Conservation (phyloP, 805 yeast genomes). For the Jamesozyma jinghongensis region DNA sequence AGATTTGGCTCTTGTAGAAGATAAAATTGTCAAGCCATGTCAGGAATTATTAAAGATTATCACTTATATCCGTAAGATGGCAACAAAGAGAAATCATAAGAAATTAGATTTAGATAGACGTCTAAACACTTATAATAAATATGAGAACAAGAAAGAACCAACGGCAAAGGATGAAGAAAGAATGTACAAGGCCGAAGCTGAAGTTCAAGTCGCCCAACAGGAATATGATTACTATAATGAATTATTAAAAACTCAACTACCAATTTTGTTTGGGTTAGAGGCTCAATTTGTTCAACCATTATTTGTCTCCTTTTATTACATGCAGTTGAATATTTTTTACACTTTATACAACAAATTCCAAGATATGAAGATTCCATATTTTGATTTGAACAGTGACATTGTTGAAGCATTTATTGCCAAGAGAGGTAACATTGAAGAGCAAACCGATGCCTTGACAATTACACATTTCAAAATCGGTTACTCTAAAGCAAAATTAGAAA, state of each 20-base stretch:
- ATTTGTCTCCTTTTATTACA: slow-evolving; percentile 88
- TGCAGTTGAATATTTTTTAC: slow-evolving; percentile 96
- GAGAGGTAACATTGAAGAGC: slow-evolving; percentile 87
- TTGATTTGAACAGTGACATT: slow-evolving; percentile 77
- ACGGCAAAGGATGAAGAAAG: slow-evolving; percentile 86
- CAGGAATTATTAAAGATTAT: slow-evolving; percentile 81
- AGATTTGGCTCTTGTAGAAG: slow-evolving; percentile 84
- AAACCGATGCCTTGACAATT: slow-evolving; percentile 79
- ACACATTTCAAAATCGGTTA: slow-evolving; percentile 87
- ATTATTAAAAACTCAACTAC: slow-evolving; percentile 84
- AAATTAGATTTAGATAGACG: slow-evolving; percentile 89
- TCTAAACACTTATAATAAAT: slow-evolving; percentile 56
- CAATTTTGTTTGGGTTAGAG: slow-evolving; percentile 77
- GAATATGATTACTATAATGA: slow-evolving; percentile 95
- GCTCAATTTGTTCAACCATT: slow-evolving; percentile 88
- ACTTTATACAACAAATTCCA: slow-evolving; percentile 86
- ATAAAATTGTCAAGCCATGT: slow-evolving; percentile 83
- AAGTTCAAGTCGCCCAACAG: slow-evolving; percentile 82
- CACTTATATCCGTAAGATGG: slow-evolving; percentile 80
- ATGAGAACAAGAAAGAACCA: slow-evolving; percentile 73
- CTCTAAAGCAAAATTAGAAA: slow-evolving; percentile 74
- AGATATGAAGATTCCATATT: slow-evolving; percentile 94
- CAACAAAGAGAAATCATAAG: slow-evolving; percentile 91
- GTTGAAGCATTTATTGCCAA: slow-evolving; percentile 68
- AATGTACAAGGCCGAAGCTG: slow-evolving; percentile 82